A percentile compares a stretch with the other conserved stretches of the same genome.
Evolutionary conservation across 2,329 filamentous ascomycete genomes (phyloP).

Genomic region (Alternaria triticimaculans): DNA sequence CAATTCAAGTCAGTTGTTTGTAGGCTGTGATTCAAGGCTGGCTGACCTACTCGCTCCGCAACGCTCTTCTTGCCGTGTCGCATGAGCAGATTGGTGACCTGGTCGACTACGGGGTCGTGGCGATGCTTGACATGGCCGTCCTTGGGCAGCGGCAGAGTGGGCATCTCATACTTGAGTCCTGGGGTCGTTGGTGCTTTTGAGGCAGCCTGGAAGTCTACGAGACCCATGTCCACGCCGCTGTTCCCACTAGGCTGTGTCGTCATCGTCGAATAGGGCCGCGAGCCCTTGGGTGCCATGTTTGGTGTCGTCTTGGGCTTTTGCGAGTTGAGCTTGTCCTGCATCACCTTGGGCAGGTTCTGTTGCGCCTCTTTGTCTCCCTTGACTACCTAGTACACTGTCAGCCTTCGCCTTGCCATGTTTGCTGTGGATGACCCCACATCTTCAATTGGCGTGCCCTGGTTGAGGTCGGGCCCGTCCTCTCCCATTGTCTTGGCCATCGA

Average conservation of each 20-base stretch:
- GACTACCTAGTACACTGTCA: constrained; percentile 60
- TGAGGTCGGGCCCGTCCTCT: constrained; percentile 65
- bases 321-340: constrained; percentile 66
- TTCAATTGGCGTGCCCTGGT: constrained; percentile 70
- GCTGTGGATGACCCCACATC: constrained; percentile 57
- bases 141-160: constrained; percentile 69
- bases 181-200: constrained; percentile 29
- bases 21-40: neutral
- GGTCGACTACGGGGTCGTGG: constrained; percentile 83
- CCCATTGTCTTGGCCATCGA: constrained; percentile 65
- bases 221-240: constrained; percentile 36
- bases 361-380: constrained; percentile 66
- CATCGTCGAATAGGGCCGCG: constrained; percentile 64
- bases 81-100: constrained; percentile 93
- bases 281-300: constrained; percentile 49
- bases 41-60: constrained; percentile 77
- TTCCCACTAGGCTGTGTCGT: constrained; percentile 31
- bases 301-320: constrained; percentile 49
- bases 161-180: constrained; percentile 81
- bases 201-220: constrained; percentile 33
- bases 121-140: constrained; percentile 74
- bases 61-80: constrained; percentile 84
- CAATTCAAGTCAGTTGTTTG: neutral
- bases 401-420: neutral
- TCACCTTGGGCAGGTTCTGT: constrained; percentile 70